These are phyloP conservation scores for Pilatotrama ljubarskyi DNA, from an alignment of 768 basidiomycete genomes.

Conservation along the genomic window DNA sequence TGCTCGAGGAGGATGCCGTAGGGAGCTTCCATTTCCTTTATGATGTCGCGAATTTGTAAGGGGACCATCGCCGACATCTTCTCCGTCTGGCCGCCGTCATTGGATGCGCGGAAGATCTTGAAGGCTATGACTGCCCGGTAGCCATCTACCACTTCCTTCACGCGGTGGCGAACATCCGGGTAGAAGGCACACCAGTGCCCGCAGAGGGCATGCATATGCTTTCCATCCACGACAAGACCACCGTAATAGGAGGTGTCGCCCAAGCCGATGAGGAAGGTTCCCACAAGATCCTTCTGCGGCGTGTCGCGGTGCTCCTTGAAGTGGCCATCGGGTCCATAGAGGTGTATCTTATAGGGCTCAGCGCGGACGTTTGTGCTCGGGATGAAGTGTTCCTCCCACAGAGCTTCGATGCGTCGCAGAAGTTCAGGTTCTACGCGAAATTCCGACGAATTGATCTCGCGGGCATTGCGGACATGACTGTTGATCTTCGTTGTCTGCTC, in stretches of 20 bases:
- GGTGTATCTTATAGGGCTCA: constrained; percentile 36
- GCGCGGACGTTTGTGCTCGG: constrained; percentile 27
- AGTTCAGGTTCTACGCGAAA: constrained; percentile 24
- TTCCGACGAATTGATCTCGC: constrained; percentile 28
- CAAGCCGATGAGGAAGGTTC: constrained; percentile 36
- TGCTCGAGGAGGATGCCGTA: constrained; percentile 32
- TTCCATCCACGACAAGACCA: not conserved
- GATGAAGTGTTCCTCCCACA: constrained; percentile 26
- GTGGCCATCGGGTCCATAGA: constrained; percentile 31
- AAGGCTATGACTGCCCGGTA: constrained; percentile 35
- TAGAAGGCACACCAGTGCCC: constrained; percentile 34
- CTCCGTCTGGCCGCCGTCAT: not conserved
- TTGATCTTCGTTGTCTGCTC: constrained; percentile 28
- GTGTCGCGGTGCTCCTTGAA: constrained; percentile 34
- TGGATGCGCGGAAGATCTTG: constrained; percentile 30
- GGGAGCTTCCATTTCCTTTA: not conserved
- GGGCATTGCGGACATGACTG: constrained; percentile 27
- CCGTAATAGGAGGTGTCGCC: constrained; percentile 24
- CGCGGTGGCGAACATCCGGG: constrained; percentile 32
- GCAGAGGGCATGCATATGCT: not conserved
- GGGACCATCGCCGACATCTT: not conserved
- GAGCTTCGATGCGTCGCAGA: constrained; percentile 12
- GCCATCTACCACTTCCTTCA: constrained; percentile 8
- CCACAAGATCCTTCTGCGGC: constrained; percentile 30
- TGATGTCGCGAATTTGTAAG: not conserved